Conservation (phyloP, 139 green algal species). For the Micractinium sp. region DNA sequence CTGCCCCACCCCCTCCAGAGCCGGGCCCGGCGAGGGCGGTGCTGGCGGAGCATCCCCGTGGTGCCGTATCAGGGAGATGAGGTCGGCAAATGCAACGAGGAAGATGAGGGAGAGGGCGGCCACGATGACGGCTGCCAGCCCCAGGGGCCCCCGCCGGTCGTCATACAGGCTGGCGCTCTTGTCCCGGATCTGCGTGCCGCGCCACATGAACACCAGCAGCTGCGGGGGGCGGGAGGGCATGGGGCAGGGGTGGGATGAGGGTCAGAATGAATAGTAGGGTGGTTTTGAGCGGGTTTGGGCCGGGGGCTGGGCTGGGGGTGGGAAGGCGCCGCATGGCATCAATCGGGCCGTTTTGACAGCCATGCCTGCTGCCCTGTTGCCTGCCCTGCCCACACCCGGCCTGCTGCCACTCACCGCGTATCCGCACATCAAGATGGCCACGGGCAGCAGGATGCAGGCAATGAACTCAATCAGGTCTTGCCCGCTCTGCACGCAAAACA, state of each 20-base stretch:
- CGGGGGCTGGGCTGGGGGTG: too few relatives aligned
- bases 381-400: not conserved
- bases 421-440: conserved; percentile 80
- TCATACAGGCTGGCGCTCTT: conserved; percentile 77
- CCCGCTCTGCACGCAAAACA: conserved; percentile 18
- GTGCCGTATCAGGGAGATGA: conserved; percentile 42
- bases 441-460: conserved; percentile 87
- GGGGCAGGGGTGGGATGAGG: not conserved
- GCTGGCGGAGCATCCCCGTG: not conserved
- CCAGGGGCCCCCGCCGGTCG: conserved; percentile 77
- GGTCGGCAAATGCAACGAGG: conserved; percentile 73
- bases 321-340: not conserved
- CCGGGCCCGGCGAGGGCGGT: not conserved
- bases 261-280: not conserved
- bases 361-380: not conserved
- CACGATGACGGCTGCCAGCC: conserved; percentile 73
- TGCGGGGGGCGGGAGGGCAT: not conserved
- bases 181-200: conserved; percentile 68
- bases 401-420: conserved; percentile 71
- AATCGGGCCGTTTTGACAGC: too few relatives aligned
- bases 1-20: not conserved
- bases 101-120: conserved; percentile 77
- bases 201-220: conserved; percentile 79
- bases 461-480: conserved; percentile 75
- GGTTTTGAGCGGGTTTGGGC: not conserved